phyloP scores from a whole-genome alignment of 2,329 filamentous ascomycete species.

The Pezicula neosporulosa region DNA sequence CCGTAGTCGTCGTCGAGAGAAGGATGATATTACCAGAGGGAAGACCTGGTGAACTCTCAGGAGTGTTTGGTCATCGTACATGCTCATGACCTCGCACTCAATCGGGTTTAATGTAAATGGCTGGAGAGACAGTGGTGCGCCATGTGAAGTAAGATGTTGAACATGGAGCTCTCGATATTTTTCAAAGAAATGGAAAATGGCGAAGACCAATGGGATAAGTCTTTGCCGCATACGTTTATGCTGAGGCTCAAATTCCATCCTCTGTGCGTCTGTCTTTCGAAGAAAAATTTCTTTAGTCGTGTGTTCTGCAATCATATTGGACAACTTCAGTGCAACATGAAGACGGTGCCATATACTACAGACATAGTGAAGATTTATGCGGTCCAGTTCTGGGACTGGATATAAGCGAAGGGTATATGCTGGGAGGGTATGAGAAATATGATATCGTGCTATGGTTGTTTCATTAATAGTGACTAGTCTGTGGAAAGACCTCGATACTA shows the following conservation, averaged over 20 bases:
- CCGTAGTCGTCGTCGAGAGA: conserved; percentile 55
- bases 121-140: conserved; percentile 44
- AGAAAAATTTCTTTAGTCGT: conserved; percentile 64
- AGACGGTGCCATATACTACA: conserved; percentile 64
- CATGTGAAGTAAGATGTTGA: conserved; percentile 49
- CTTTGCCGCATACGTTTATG: conserved; percentile 61
- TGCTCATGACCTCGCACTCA: conserved; percentile 56
- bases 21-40: conserved; percentile 60
- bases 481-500: conserved; percentile 57
- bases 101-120: conserved; percentile 62
- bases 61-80: conserved; percentile 62
- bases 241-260: conserved; percentile 55
- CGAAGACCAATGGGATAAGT: conserved; percentile 61
- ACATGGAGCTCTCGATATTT: conserved; percentile 58
- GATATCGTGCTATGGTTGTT: conserved; percentile 56
- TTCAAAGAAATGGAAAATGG: conserved; percentile 66
- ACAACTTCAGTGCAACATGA: conserved; percentile 60
- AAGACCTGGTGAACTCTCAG: conserved; percentile 63
- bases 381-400: conserved; percentile 43
- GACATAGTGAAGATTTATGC: conserved; percentile 56
- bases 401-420: conserved; percentile 58
- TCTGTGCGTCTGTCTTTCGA: conserved; percentile 51
- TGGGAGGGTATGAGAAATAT: conserved; percentile 56
- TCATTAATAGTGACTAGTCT: conserved; percentile 58
- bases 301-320: conserved; percentile 60